Base-by-base conservation (phyloP, 257 asterid species). In the Jacaranda mimosifolia region DNA sequence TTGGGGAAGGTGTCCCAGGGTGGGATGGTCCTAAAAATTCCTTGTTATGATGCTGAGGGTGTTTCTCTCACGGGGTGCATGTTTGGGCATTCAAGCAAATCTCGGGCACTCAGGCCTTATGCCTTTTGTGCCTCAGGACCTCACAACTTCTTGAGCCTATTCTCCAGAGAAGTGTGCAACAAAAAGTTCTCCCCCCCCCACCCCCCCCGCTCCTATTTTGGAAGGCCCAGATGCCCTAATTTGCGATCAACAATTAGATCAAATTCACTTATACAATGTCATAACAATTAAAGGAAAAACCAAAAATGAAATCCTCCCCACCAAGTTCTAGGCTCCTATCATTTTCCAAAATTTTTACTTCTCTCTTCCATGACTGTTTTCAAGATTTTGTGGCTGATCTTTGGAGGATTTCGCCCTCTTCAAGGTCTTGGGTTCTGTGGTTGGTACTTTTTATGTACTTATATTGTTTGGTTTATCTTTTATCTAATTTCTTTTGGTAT, bases 1-100 rank as follows among this genome's bases (percentile, higher is more conserved):
- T 43, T 15, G 56, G 9, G n/a, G 69, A 67, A 65, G 52, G 40
- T 36, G 64, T 9, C 79, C 67, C 4, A 13, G 62, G 60, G 11
- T n/a, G 19, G 13, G 43, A 26, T 5, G 18, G 45, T 19, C 2
- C 32, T 4, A 7, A 19, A 59, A 35, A 35, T 10, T 32, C 15
- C 17, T 13, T 32, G 35, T n/a, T 10, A 3, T 60, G 42, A 26
- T 11, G 4, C 51, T 63, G 32, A n/a, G 32, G 40, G 53, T 17
- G 32, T 55, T 17, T 55, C 60, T 18, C 26, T 15, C 1, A 6
- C 6, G 49, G 70, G 70, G 52, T 64, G 10, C 32, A 26, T 26
- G 32, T 26, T 26, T 26, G 1, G 32, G 32, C 32, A 26, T 26
- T 26, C 32, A 26, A 26, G 32, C 32, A 26, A 26, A 26, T 26